Base-by-base conservation (phyloP, 2,329 filamentous ascomycete species). In the Talaromyces sp. region DNA sequence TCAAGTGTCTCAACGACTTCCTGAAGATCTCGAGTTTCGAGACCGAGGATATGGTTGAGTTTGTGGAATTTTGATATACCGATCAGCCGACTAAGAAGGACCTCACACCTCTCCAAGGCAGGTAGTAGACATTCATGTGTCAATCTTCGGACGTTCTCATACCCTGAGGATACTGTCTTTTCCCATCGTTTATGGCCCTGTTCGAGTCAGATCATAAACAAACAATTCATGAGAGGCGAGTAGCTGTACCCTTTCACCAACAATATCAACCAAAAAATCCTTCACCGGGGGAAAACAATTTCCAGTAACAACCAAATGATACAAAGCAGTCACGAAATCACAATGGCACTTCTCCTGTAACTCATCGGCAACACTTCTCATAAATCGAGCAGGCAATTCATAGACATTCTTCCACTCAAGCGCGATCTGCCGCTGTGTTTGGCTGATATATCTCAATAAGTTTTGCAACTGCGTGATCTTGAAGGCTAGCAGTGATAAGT, bases 141-240 rank as follows among this genome's bases (percentile, higher is more conserved):
- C 11, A 97, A 80, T 54, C 84, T 83, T 52, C 91, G 84, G 9
- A 97, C 80, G 56, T 85, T 87, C 60, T 89, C 86, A 19, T 97
- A 86, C 1, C 91, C 90, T 3, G 85, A 84, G 1, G 84, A 81
- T 2, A 95, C 88, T 5, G 89, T 87, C 67, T 93, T 95, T 62
- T 97, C 92, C 94, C 94, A 99, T 51, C 94, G 82, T 73, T 96
- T 97, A 66, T 96, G 89, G 0, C 91, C 91, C 88, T 94, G 53
- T 19, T 19, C 15, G 31, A 36, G 60, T 64, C 39, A 67, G 56
- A 37, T 37, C 22, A 21, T 33, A 52, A 39, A 39, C n/a, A 5
- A 39, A 37, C 5, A 21, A 60, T 2, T 22, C 1, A 54, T 35
- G 45, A 51, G 15, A 25, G 25, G 10, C 45, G 46, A 31, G 25